These are phyloP conservation scores for Bacidia rubella DNA, from an alignment of 495 filamentous ascomycete species.

Conservation along the genomic window DNA sequence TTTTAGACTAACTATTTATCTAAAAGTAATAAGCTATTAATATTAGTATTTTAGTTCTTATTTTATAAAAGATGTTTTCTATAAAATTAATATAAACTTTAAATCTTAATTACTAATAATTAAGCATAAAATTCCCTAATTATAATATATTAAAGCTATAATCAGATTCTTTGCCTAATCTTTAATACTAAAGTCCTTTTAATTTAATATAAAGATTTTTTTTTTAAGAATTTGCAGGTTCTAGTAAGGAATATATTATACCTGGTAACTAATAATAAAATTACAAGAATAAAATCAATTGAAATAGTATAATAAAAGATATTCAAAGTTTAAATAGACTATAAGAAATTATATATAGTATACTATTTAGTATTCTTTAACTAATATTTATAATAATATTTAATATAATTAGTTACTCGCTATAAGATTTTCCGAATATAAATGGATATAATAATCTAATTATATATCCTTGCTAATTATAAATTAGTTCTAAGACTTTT, in stretches of 20 bases:
- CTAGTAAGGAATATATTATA: not conserved
- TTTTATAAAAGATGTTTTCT: not conserved
- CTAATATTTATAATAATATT: not conserved
- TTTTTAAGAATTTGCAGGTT: not conserved
- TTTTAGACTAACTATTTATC: not conserved
- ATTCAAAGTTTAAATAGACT: not conserved
- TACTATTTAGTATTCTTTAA: not conserved
- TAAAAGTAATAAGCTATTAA: not conserved
- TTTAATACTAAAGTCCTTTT: not conserved
- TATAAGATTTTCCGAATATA: not conserved
- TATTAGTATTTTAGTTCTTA: not conserved
- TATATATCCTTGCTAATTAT: not conserved
- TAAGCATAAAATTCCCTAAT: not conserved
- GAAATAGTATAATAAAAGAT: not conserved
- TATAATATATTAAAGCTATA: not conserved
- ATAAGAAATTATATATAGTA: not conserved
- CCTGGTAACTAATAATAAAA: not conserved
- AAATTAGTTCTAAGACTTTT: not conserved
- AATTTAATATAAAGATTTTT: not conserved
- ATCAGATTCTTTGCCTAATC: not conserved
- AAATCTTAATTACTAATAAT: not conserved
- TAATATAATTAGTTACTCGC: not conserved
- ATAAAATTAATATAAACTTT: not conserved
- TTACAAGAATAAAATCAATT: not conserved
- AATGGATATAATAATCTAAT: not conserved